Conservation (phyloP, 2,329 filamentous ascomycete genomes). For the Thelonectria rubi region DNA sequence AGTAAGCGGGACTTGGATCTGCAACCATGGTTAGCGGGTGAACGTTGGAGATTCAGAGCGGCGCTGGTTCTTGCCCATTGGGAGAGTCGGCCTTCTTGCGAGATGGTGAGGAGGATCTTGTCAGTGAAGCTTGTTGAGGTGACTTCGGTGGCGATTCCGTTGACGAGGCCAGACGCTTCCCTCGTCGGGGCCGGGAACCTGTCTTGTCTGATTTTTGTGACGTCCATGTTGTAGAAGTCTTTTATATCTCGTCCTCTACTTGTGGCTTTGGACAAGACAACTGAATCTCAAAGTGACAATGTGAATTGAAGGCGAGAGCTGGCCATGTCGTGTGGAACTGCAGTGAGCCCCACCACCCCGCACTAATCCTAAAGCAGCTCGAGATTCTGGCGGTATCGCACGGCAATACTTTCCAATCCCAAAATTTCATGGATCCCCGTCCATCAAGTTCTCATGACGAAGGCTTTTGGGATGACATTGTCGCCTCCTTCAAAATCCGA, state of each 20-base stretch:
- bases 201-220: conserved; percentile 55
- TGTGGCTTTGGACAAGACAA: conserved; percentile 5
- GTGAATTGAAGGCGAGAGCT: neutral
- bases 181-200: conserved; percentile 75
- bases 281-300: conserved; percentile 2
- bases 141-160: conserved; percentile 76
- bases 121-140: conserved; percentile 81
- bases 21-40: conserved; percentile 7
- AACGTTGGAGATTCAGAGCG: neutral
- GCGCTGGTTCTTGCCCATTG: conserved; percentile 77
- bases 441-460: conserved; percentile 22
- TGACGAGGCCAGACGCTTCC: conserved; percentile 68
- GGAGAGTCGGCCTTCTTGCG: conserved; percentile 83
- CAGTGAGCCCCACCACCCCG: conserved; percentile 41
- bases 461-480: conserved; percentile 26
- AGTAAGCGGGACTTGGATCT: conserved; percentile 84
- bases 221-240: conserved; percentile 48
- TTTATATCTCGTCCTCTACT: conserved; percentile 22
- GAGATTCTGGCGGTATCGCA: conserved; percentile 47
- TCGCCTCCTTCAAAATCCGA: conserved; percentile 24
- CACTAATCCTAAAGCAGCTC: conserved; percentile 47
- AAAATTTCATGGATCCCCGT: conserved; percentile 47
- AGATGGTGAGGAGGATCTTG: conserved; percentile 89
- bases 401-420: conserved; percentile 48
- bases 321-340: conserved; percentile 26